Percentiles rank a stretch among this genome's conserved stretches.
phyloP scores from a whole-genome alignment of 2,329 filamentous ascomycete genomes.

The Ascomycota sp. region DNA sequence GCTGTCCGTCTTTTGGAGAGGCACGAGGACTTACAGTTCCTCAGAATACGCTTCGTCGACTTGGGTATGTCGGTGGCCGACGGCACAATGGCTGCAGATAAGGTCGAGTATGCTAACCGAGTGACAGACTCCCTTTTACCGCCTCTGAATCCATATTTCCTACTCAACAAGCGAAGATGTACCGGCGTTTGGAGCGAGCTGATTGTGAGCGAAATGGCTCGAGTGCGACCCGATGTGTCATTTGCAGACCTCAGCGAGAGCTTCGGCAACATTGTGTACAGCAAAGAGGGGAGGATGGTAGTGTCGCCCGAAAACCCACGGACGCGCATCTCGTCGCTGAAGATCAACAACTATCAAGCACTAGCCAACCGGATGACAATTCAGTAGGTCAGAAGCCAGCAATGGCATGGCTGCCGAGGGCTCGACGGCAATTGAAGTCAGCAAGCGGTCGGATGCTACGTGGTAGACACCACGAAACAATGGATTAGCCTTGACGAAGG shows the following conservation, averaged over 20 bases:
- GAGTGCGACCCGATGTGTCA: conserved; percentile 31
- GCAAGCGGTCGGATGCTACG: too few relatives aligned
- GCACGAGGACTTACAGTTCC: conserved; percentile 35
- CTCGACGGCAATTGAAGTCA: background rate
- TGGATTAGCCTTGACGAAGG: too few relatives aligned
- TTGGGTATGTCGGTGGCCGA: conserved; percentile 24
- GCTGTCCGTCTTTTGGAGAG: conserved; percentile 36
- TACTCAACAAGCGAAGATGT: conserved; percentile 35
- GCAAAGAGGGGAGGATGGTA: conserved; percentile 35
- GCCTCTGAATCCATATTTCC: conserved; percentile 50
- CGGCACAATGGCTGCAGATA: too few relatives aligned
- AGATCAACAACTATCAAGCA: conserved; percentile 33
- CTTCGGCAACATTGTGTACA: conserved; percentile 35
- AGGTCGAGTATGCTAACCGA: conserved; percentile 4
- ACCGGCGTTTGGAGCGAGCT: conserved; percentile 50
- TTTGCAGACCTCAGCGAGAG: conserved; percentile 42
- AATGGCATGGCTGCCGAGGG: too few relatives aligned
- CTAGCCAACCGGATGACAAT: conserved; percentile 18
- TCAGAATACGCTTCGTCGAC: conserved; percentile 55
- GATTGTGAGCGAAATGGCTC: conserved; percentile 37
- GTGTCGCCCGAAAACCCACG: conserved; percentile 32
- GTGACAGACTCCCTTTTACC: conserved; percentile 42
- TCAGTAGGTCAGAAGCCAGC: conserved; percentile 6
- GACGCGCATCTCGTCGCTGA: conserved; percentile 30
- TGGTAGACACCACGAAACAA: too few relatives aligned